phyloP scores from a whole-genome alignment of 495 filamentous ascomycete species.

The Penicillium odoratum region DNA sequence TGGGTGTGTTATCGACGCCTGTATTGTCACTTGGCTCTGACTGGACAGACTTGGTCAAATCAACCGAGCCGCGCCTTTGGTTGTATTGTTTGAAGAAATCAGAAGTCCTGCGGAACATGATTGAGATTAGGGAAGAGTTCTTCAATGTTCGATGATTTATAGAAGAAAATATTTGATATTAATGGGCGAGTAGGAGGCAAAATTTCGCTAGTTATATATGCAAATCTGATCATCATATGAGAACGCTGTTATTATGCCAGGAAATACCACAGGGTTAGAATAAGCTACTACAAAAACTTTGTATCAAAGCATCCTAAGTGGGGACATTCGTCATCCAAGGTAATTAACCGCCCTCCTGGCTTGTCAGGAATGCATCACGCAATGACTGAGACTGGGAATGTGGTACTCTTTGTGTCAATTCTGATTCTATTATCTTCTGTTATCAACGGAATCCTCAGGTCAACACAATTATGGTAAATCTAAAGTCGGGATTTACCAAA shows the following conservation, averaged over 20 bases:
- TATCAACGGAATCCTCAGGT: too few relatives aligned
- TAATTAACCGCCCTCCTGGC: not conserved
- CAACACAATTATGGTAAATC: too few relatives aligned
- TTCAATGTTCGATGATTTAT: not conserved
- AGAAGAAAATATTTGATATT: not conserved
- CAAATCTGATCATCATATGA: not conserved
- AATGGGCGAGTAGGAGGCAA: not conserved
- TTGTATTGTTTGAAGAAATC: slow-evolving; percentile 11
- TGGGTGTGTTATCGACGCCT: not conserved
- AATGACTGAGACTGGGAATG: too few relatives aligned
- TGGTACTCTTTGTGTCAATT: too few relatives aligned
- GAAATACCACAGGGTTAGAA: not conserved
- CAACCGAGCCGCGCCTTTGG: slow-evolving; percentile 3
- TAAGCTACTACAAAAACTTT: not conserved
- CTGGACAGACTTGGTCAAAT: slow-evolving; percentile 6
- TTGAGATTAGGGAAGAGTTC: not conserved
- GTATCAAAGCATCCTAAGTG: slow-evolving; percentile 1
- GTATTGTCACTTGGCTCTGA: not conserved
- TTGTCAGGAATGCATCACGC: not conserved
- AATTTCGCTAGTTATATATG: not conserved
- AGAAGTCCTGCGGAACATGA: slow-evolving; percentile 11
- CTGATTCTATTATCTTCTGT: too few relatives aligned
- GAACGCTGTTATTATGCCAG: not conserved
- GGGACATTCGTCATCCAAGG: not conserved
- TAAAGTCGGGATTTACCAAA: too few relatives aligned